Base-by-base conservation (phyloP, 169 alveolate species). In the Plasmodium malariae region DNA sequence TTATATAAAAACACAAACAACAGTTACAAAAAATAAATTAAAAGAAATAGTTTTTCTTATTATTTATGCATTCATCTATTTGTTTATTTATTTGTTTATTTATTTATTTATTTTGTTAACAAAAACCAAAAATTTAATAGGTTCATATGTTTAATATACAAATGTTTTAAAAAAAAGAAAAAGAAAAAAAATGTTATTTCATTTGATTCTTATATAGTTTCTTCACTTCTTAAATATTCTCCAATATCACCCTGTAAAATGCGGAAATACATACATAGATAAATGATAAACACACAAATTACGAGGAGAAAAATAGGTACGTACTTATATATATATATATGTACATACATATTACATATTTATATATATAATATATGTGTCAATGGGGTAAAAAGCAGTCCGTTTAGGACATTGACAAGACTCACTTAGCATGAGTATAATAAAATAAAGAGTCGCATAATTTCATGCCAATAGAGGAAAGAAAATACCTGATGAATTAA, bases 221-320 rank as follows among this genome's bases (percentile, higher is more conserved):
- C n/a, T 86, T 86, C 92, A 51, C 74, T 69, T 49, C 92, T 86
- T 86, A 86, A 70, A 54, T 86, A 86, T 72, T 86, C 92, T 21
- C 92, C 92, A 19, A 86, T 68, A 72, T 86, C 92, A 14, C 87
- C 74, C 92, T 86, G 51, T 26, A 86, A 62, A 60, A n/a, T n/a
- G n/a, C n/a, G n/a, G n/a, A n/a, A n/a, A n/a, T n/a, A n/a, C n/a
- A n/a, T n/a, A n/a, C n/a, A n/a, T n/a, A n/a, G n/a, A n/a, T n/a
- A n/a, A n/a, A n/a, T n/a, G 21, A 54, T 55, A 45, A 57, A 19
- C 68, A 6, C 14, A 7, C 48, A 54, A 48, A 26, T 28, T 70
- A n/a, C 2, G 34, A 49, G 32, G 19, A 71, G 12, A 69, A 7
- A 36, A 2, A 28, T 12, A 40, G 3, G 28, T 11, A 24, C 12